A percentile compares a stretch with the other conserved stretches of the same genome.
Conservation (phyloP, 352 stramenopile genomes). For the Aphanomyces astaci region DNA sequence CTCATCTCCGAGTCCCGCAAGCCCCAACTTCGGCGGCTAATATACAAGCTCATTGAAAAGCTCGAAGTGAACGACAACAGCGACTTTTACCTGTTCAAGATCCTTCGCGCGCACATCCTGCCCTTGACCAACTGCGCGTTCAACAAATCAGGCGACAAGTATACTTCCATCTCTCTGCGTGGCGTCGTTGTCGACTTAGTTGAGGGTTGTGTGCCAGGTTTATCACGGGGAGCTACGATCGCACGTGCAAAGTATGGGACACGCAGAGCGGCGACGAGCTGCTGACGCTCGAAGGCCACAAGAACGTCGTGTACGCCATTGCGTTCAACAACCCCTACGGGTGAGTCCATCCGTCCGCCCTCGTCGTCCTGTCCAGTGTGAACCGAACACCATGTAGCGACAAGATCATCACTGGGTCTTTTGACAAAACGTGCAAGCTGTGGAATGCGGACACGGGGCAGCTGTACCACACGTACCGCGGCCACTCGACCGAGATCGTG, state of each 20-base stretch:
- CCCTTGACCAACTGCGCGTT: constrained; percentile 95
- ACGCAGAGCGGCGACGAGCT: constrained; percentile 91
- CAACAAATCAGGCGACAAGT: constrained; percentile 95
- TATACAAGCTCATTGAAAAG: constrained; percentile 95
- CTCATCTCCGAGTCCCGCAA: constrained; percentile 90
- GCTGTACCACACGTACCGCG: constrained; percentile 91
- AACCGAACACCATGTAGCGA: too few species aligned
- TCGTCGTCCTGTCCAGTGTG: constrained; percentile 20
- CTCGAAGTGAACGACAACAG: constrained; percentile 90
- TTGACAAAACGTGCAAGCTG: constrained; percentile 95
- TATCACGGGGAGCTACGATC: constrained; percentile 93
- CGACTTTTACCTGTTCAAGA: constrained; percentile 97
- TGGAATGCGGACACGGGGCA: constrained; percentile 92
- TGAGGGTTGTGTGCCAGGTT: constrained; percentile 50
- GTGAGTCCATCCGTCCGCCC: constrained; percentile 26
- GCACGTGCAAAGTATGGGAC: constrained; percentile 94
- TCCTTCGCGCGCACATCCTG: constrained; percentile 91
- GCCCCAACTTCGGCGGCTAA: constrained; percentile 88
- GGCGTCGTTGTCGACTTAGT: not conserved
- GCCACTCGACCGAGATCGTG: constrained; percentile 94
- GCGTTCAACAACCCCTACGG: constrained; percentile 96
- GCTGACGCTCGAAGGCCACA: constrained; percentile 90
- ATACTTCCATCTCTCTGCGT: constrained; percentile 16
- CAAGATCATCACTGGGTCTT: constrained; percentile 94
- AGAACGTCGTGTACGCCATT: constrained; percentile 95